Evolutionary conservation across 257 asterid species (phyloP), one percentile per base, ranked within the genome.

Genomic region (Solanum pimpinellifolium): DNA sequence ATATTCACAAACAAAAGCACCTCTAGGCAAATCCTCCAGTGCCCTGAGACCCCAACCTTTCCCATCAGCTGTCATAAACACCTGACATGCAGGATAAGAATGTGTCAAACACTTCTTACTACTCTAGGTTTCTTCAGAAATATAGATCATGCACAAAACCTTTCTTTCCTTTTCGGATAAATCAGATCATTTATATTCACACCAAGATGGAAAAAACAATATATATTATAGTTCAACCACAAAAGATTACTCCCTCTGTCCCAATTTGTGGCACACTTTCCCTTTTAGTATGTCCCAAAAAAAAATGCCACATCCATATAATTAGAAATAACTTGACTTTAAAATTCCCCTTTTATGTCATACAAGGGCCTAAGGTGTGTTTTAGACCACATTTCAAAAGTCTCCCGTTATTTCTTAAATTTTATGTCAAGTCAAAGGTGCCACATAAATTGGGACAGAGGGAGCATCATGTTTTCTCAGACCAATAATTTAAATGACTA

Each of bases 21-120:
- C 98, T 85, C 90, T 78, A 59, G 97, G 96, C 84, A 94, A 84
- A 73, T 92, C 93, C 90, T 96, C 99, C 33, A 96, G 96, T 4
- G 96, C 73, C 80, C 98, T 90, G 18, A 96, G 77, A 70, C 98
- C 99, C 99, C 99, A 95, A 20, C 98, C 98, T 91, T 96, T 96
- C 56, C 93, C 96, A 62, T 87, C 90, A 7, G 83, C 82, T 6
- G 98, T 91, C 85, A 88, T 39, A 90, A 93, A 96, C 66, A 96
- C 94, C 99, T 96, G 46, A 41, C 47, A 84, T 73, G 85, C 56
- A 86, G 37, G 56, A 31, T 83, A 47, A 47, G 33, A 89, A 44
- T 11, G 46, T 86, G 14, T 85, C 44, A 77, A 49, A 72, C 68
- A 86, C 42, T 69, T 75, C 59, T 41, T 41, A 76, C 20, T 13